Evolutionary conservation across 225 moss, liverwort and hornwort species (phyloP), one percentile per base, ranked within the genome.

Genomic region (Sphagnum tenellum): DNA sequence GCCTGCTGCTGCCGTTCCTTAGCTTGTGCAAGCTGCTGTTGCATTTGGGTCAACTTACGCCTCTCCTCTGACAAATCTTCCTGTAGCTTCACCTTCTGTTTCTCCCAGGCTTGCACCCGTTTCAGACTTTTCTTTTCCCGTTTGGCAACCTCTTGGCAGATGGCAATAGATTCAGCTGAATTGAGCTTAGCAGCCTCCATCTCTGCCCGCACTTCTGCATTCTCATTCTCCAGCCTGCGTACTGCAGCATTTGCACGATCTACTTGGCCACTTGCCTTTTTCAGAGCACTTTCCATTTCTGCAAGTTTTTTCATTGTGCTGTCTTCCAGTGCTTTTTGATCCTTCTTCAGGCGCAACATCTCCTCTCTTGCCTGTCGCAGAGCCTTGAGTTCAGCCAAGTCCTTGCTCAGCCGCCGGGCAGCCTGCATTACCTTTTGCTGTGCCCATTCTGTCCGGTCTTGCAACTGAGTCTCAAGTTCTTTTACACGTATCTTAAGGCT

Each of bases 1-100:
- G 89, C 89, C 74, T 89, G 89, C 64, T 79, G 83, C 59, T 83
- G 81, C 51, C 83, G 72, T 74, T 89, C 89, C 72, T 86, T 86
- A 53, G 81, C 82, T 72, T 80, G 64, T 48, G 72, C 71, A 14
- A 81, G 67, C 12, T 70, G 77, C 56, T 86, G 77, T 61, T 86
- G 81, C 55, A 81, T 78, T 68, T 76, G 69, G 13, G 70, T 56
- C 54, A 79, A 55, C 70, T 86, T 89, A 46, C 60, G 71, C 57
- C 65, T 86, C 63, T 89, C 89, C 44, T 83, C 83, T 47, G 86
- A 76, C 13, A 86, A 66, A 8, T 83, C 77, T 58, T 86, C 89
- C 74, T 89, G 86, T 68, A 86, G 59, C 75, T 86, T 83, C 9
- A 83, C 83, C 71, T 81, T 89, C 67, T 86, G 83, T 70, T 83